Evolutionary conservation across 148 eudicot genomes (phyloP).

Genomic region (Mesembryanthemum crystallinum): DNA sequence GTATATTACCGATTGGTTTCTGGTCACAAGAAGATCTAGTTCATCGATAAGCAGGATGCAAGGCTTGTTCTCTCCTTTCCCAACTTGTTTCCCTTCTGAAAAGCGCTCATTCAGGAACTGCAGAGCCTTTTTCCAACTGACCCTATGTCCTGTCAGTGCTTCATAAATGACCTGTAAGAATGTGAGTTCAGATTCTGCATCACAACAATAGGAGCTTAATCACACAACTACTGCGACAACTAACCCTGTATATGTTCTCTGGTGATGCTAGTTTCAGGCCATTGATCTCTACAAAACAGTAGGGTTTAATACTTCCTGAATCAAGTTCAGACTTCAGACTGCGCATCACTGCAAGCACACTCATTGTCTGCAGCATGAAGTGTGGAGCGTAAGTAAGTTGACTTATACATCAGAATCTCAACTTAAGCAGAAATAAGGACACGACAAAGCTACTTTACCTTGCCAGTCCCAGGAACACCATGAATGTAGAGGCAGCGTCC

Average conservation of each 20-base stretch:
- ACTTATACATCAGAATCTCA: slow-evolving; percentile 7
- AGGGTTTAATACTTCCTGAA: slow-evolving; percentile 72
- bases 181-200: slow-evolving; percentile 16
- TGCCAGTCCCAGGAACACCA: slow-evolving; percentile 99
- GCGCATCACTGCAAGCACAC: slow-evolving; percentile 90
- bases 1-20: slow-evolving; percentile 79
- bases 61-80: slow-evolving; percentile 72
- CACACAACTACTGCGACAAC: slow-evolving; percentile 8
- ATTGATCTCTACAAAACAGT: slow-evolving; percentile 83
- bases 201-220: slow-evolving; percentile 9
- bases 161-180: slow-evolving; percentile 82
- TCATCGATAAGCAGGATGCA: slow-evolving; percentile 94
- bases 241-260: slow-evolving; percentile 86
- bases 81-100: slow-evolving; percentile 61
- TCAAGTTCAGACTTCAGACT: slow-evolving; percentile 82
- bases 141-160: slow-evolving; percentile 86
- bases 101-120: slow-evolving; percentile 78
- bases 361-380: slow-evolving; percentile 84
- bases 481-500: slow-evolving; percentile 97
- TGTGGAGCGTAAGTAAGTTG: background rate
- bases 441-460: slow-evolving; percentile 43
- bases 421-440: background rate
- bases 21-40: slow-evolving; percentile 92
- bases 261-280: slow-evolving; percentile 94
- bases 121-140: slow-evolving; percentile 92